Percentiles rank a stretch among this genome's conserved stretches.
Conservation (phyloP, 1,284 basidiomycete genomes). For the Malassezia slooffiae region DNA sequence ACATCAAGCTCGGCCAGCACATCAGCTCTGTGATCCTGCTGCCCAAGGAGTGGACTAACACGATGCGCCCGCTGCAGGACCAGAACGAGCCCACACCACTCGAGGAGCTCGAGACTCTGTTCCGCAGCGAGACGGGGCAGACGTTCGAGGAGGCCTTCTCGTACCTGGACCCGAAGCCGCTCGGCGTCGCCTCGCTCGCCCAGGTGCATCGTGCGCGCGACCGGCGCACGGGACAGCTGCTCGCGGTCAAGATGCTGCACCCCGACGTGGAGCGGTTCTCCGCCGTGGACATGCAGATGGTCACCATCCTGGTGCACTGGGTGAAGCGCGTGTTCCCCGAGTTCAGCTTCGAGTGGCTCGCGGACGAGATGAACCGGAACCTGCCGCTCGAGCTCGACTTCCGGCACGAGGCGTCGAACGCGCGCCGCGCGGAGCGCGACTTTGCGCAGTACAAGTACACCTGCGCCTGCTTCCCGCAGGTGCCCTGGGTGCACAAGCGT, state of each 20-base stretch:
- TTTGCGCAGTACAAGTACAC: constrained; percentile 52
- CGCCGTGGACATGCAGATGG: constrained; percentile 63
- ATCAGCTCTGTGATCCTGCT: constrained; percentile 60
- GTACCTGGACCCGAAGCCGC: constrained; percentile 75
- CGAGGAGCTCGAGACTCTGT: constrained; percentile 41
- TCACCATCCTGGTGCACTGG: constrained; percentile 55
- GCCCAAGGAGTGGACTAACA: constrained; percentile 61
- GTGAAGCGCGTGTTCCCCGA: constrained; percentile 71
- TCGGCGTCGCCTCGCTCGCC: constrained; percentile 83
- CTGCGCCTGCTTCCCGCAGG: constrained; percentile 79
- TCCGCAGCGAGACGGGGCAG: constrained; percentile 40
- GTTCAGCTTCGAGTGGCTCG: constrained; percentile 56
- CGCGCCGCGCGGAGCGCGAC: constrained; percentile 60
- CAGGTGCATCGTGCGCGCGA: constrained; percentile 84
- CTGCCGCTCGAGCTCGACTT: constrained; percentile 94
- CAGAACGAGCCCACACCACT: constrained; percentile 44
- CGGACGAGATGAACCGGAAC: constrained; percentile 51
- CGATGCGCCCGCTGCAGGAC: constrained; percentile 54
- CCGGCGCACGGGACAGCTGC: constrained; percentile 50
- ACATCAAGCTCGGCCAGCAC: constrained; percentile 63
- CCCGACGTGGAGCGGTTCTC: constrained; percentile 87
- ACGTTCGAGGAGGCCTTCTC: constrained; percentile 48
- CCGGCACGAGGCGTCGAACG: constrained; percentile 74
- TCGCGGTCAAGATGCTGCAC: constrained; percentile 97
- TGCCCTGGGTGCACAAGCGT: constrained; percentile 69